Evolutionary conservation across 306 rosid species (phyloP), one percentile per base, ranked within the genome.

Genomic region (Vigna mungo): DNA sequence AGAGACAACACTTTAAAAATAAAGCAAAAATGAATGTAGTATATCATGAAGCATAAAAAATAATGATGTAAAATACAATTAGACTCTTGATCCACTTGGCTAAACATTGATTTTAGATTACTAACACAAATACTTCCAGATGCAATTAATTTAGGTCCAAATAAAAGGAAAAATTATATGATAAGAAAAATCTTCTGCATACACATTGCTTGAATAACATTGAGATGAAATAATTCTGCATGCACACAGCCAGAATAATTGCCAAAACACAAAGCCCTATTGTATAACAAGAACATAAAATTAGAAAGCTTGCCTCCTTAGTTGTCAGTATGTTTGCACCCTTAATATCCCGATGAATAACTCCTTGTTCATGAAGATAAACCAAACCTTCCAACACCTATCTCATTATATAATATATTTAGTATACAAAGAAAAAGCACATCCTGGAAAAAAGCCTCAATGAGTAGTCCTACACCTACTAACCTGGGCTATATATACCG

Each of bases 311-410:
- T 84, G 82, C 99, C 93, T 95, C 99, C 86, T 95, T 95, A 55
- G 99, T 95, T 75, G 99, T 90, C 88, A 95, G 85, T 82, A 95
- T 95, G 81, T 95, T 95, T 56, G 99, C 99, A 87, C 99, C 99
- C 88, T 95, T 95, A 49, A 95, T 95, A 82, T 95, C 99, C 27
- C 99, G 89, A 91, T 95, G 99, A 75, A 95, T 95, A 68, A 95
- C 99, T 71, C 99, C 99, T 80, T 95, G 99, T 83, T 95, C 99
- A 36, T 95, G 99, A 46, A 95, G 93, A 88, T 95, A 95, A 68
- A 95, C 99, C 89, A 95, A 86, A 80, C 99, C 99, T 86, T 95
- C 99, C 92, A 95, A 87, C 81, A 95, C 99, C 99, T 95, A 80
- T 64, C 75, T 76, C 87, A 71, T 71, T 34, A 82, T 32, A 56